Conservation (phyloP, 2,329 filamentous ascomycete genomes). For the Chrysosporium queenslandicum region DNA sequence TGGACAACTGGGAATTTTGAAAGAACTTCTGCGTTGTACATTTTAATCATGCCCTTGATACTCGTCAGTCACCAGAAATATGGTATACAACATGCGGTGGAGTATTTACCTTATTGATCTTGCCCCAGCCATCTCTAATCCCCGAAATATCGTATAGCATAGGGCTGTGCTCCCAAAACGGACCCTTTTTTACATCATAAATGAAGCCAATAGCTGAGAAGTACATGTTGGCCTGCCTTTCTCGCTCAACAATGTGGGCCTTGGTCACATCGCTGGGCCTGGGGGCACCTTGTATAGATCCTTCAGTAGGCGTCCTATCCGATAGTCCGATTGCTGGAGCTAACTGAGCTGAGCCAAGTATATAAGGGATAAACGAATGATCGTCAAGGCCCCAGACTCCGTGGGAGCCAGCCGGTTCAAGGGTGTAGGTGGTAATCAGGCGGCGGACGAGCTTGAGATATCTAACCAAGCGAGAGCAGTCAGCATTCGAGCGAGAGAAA, state of each 20-base stretch:
- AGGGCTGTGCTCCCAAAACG: conserved; percentile 95
- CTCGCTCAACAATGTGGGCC: conserved; percentile 51
- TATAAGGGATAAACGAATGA: conserved; percentile 86
- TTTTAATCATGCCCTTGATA: conserved; percentile 88
- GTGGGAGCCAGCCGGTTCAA: conserved; percentile 91
- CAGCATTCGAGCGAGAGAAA: not conserved
- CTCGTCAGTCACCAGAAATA: not conserved
- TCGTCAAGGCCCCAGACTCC: conserved; percentile 99
- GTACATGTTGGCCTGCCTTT: conserved; percentile 68
- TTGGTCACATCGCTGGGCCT: conserved; percentile 61
- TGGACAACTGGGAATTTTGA: conserved; percentile 98
- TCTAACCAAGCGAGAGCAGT: conserved; percentile 33
- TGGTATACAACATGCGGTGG: not conserved
- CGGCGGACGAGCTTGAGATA: conserved; percentile 72
- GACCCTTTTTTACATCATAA: conserved; percentile 89
- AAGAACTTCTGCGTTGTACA: conserved; percentile 95
- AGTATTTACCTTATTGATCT: conserved; percentile 69
- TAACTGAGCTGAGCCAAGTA: conserved; percentile 87
- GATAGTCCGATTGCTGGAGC: conserved; percentile 59
- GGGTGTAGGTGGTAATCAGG: conserved; percentile 79
- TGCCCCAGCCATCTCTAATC: conserved; percentile 87
- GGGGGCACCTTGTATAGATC: conserved; percentile 62
- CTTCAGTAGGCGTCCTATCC: conserved; percentile 62
- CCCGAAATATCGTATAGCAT: conserved; percentile 92
- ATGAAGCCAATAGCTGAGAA: conserved; percentile 96